phyloP scores from a whole-genome alignment of 345 rosid genomes.

The Populus alba region DNA sequence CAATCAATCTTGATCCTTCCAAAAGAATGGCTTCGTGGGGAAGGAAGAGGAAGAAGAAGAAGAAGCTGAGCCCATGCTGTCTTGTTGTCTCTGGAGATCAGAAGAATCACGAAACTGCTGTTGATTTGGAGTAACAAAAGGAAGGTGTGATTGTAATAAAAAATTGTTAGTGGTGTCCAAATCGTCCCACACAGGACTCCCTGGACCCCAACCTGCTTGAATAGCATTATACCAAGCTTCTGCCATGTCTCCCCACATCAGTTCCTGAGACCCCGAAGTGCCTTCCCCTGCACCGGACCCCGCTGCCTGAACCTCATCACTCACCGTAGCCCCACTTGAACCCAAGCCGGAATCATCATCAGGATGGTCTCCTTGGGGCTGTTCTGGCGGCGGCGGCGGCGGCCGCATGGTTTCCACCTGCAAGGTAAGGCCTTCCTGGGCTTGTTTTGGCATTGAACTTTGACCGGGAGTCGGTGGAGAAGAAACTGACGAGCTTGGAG shows the following conservation, averaged over 20 bases:
- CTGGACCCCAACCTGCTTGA: slow-evolving; percentile 86
- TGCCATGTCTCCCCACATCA: slow-evolving; percentile 69
- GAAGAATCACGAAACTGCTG: slow-evolving; percentile 30
- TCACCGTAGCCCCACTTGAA: slow-evolving; percentile 30
- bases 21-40: slow-evolving; percentile 63
- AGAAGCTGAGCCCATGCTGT: slow-evolving; percentile 28
- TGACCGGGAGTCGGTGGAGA: slow-evolving; percentile 26
- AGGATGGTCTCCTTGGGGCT: slow-evolving; percentile 27
- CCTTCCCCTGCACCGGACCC: slow-evolving; percentile 28
- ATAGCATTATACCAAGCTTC: slow-evolving; percentile 83
- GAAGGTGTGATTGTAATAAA: slow-evolving; percentile 46
- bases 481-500: slow-evolving; percentile 29
- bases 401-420: slow-evolving; percentile 18
- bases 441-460: slow-evolving; percentile 20
- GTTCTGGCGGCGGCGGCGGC: slow-evolving; percentile 10
- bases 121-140: slow-evolving; percentile 38
- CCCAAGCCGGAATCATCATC: slow-evolving; percentile 39
- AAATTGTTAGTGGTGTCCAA: slow-evolving; percentile 53
- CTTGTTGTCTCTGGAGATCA: slow-evolving; percentile 32
- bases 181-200: slow-evolving; percentile 91
- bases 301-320: slow-evolving; percentile 26
- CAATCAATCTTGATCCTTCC: slow-evolving; percentile 49
- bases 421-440: slow-evolving; percentile 21
- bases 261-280: slow-evolving; percentile 39
- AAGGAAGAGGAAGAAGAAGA: slow-evolving; percentile 43